Evolutionary conservation across 2,329 filamentous ascomycete species (phyloP).

Genomic region (Pseudogymnoascus sp.): DNA sequence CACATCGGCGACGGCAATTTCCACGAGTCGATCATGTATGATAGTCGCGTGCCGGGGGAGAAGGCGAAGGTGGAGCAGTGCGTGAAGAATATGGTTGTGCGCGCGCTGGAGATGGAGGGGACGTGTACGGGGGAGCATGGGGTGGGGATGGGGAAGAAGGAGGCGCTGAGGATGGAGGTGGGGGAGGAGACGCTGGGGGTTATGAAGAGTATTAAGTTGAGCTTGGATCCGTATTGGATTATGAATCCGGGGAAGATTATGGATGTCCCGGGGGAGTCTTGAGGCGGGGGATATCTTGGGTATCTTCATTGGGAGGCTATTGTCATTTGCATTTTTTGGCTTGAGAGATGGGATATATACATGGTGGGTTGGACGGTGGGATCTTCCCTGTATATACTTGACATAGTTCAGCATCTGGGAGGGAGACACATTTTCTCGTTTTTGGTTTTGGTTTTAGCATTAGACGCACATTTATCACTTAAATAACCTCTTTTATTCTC

Average conservation of each 20-base stretch:
- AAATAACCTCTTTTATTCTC: too few relatives aligned
- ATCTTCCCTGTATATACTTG: not conserved
- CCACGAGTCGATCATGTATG: constrained; percentile 86
- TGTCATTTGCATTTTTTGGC: not conserved
- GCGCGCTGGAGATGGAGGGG: constrained; percentile 89
- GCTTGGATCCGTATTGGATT: constrained; percentile 78
- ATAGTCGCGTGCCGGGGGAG: constrained; percentile 60
- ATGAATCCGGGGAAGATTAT: constrained; percentile 93
- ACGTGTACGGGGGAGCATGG: constrained; percentile 88
- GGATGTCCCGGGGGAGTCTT: constrained; percentile 42
- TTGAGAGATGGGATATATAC: not conserved
- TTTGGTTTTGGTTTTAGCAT: not conserved
- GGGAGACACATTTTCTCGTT: not conserved
- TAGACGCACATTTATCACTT: constrained; percentile 6
- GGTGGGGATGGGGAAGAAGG: constrained; percentile 79
- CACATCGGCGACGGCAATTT: constrained; percentile 95
- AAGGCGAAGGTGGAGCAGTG: constrained; percentile 68
- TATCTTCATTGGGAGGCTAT: constrained; percentile 1
- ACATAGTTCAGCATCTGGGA: not conserved
- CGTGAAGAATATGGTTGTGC: constrained; percentile 81
- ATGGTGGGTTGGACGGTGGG: not conserved
- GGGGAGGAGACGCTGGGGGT: constrained; percentile 72
- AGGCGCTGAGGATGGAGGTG: constrained; percentile 68
- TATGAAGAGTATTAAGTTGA: constrained; percentile 77
- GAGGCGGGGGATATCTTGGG: constrained; percentile 15